Evolutionary conservation across 139 green algal genomes (phyloP).

Genomic region (Micractinium sp.): DNA sequence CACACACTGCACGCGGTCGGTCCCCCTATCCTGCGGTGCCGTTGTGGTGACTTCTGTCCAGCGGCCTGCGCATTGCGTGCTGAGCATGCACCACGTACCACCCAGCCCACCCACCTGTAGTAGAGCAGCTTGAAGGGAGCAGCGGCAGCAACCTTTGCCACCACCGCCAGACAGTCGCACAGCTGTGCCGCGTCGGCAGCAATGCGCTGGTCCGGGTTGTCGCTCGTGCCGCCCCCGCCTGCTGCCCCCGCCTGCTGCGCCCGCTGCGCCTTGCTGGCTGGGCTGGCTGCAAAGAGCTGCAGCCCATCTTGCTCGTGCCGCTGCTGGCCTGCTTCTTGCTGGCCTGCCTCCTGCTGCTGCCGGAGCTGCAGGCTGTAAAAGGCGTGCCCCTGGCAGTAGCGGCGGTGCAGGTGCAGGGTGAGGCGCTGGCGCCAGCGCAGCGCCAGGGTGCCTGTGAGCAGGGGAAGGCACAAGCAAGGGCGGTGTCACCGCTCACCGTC

Average conservation of each 20-base stretch:
- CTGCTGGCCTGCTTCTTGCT: neutral
- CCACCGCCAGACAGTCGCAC: constrained; percentile 36
- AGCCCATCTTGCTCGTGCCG: neutral
- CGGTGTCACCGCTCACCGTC: too few relatives aligned
- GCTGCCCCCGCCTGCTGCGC: neutral
- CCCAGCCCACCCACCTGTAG: constrained; percentile 29
- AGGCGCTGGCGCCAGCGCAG: constrained; percentile 41
- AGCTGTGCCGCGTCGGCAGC: constrained; percentile 61
- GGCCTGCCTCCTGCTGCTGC: neutral
- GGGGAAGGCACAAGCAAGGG: neutral
- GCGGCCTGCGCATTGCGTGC: neutral
- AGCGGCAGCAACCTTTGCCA: constrained; percentile 27
- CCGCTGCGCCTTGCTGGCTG: neutral
- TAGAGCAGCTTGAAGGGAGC: constrained; percentile 56
- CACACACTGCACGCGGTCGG: neutral
- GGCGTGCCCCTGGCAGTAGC: constrained; percentile 40
- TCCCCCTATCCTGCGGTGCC: neutral
- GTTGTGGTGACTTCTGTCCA: too few relatives aligned
- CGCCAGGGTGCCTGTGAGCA: constrained; percentile 5
- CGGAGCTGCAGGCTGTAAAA: constrained; percentile 34
- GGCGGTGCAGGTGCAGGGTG: constrained; percentile 23
- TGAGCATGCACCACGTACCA: neutral
- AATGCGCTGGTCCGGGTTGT: constrained; percentile 90
- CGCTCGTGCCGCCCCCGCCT: constrained; percentile 9
- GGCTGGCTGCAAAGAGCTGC: neutral